These are phyloP conservation scores for Suhomyces sp. DNA, from an alignment of 805 yeast genomes.

Conservation along the genomic window DNA sequence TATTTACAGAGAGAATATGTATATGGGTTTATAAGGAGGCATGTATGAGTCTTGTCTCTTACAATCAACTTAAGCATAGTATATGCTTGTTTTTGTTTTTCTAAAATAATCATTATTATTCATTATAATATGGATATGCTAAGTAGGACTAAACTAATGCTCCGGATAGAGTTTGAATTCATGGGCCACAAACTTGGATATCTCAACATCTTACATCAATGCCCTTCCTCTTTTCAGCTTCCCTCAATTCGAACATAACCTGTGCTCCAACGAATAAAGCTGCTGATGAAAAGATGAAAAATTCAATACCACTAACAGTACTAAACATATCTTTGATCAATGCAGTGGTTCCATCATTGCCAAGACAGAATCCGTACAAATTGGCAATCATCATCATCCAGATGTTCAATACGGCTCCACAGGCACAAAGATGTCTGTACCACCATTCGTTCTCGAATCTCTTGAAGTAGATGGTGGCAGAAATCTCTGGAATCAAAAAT, in stretches of 20 bases:
- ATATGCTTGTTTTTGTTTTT: no score
- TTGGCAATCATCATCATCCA: constrained; percentile 99
- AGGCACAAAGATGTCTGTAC: constrained; percentile 80
- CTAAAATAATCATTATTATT: no score
- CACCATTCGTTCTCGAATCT: constrained; percentile 51
- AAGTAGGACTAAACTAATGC: no score
- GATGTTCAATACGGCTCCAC: constrained; percentile 85
- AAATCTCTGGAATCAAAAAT: constrained; percentile 82
- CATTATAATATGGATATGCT: no score
- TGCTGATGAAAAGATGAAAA: constrained; percentile 58
- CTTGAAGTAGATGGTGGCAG: constrained; percentile 49
- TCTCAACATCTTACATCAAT: constrained; percentile 71
- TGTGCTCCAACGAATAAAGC: constrained; percentile 83
- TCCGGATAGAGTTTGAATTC: no score
- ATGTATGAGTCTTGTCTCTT: no score
- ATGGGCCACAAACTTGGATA: no score
- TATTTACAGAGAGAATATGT: no score
- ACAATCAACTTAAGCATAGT: no score
- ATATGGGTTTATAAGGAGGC: no score
- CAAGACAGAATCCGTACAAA: constrained; percentile 90
- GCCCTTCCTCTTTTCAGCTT: constrained; percentile 80
- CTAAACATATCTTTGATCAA: constrained; percentile 69
- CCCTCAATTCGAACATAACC: constrained; percentile 92
- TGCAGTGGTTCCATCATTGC: constrained; percentile 75
- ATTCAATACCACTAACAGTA: constrained; percentile 66